A percentile compares a stretch with the other conserved stretches of the same genome.
Conservation (phyloP, 495 filamentous ascomycete species). For the Patellaria atrata region DNA sequence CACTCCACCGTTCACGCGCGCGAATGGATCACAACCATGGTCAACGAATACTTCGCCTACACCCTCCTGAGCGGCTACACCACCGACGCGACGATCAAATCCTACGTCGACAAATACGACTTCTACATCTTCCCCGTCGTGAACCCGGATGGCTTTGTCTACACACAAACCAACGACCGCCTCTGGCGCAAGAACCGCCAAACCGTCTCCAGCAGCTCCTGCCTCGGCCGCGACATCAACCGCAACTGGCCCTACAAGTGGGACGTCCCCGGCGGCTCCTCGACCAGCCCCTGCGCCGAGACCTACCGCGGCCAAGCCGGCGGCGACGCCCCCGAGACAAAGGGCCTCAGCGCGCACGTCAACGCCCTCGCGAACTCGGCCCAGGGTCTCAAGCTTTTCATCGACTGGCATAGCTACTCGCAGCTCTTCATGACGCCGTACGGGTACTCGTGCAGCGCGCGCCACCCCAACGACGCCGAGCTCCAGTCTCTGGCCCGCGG, state of each 20-base stretch:
- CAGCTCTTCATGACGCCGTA: constrained; percentile 38
- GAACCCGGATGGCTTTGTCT: constrained; percentile 52
- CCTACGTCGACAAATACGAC: constrained; percentile 43
- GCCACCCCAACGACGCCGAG: constrained; percentile 28
- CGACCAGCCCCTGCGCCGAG: constrained; percentile 38
- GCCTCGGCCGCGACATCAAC: constrained; percentile 47
- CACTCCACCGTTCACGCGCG: constrained; percentile 50
- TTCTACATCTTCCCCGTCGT: constrained; percentile 49
- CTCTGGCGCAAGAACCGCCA: constrained; percentile 55
- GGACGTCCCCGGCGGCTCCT: constrained; percentile 35
- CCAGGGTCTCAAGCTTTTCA: constrained; percentile 42
- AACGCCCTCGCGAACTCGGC: constrained; percentile 25
- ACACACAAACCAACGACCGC: constrained; percentile 42
- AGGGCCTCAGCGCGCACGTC: constrained; percentile 30
- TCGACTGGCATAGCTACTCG: constrained; percentile 47
- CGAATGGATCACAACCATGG: constrained; percentile 47
- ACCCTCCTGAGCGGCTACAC: constrained; percentile 34
- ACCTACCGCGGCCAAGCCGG: constrained; percentile 36
- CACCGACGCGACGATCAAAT: constrained; percentile 28
- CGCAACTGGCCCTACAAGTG: constrained; percentile 48
- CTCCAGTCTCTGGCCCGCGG: constrained; percentile 20
- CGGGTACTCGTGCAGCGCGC: constrained; percentile 34
- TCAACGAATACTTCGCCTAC: constrained; percentile 43
- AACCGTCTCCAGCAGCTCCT: constrained; percentile 28
- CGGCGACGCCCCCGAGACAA: constrained; percentile 37